Base-by-base conservation (phyloP, 1,139 yeast species). In the Taphrina flavorubra region DNA sequence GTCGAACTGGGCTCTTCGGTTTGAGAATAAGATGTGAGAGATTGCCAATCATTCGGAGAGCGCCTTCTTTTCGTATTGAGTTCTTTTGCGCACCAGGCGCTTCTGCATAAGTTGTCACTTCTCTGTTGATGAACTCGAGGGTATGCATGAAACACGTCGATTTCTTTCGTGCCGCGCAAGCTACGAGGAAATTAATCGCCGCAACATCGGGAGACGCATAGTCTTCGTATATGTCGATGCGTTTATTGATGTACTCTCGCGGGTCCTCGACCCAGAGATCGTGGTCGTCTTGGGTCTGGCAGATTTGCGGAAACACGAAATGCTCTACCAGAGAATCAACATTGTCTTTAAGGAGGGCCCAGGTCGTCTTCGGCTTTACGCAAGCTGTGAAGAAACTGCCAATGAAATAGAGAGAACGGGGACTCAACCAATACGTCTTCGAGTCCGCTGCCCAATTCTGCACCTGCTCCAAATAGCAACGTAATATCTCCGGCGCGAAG, bases 231-330 rank as follows among this genome's bases (percentile, higher is more conserved):
- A 87, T 66, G 76, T 91, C 96, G 75, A 91, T 83, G 70, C 87
- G 86, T 73, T 88, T 83, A 77, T 90, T 92, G 72, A 94, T 89
- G 76, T 92, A 94, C 77, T 92, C 97, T 70, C 86, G 89, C 6
- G 98, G 98, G 75, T 94, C 98, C 71, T 84, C 86, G 72, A 92
- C 97, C 79, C 90, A 92, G 46, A 86, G 79, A 72, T 90, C 96
- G 71, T 92, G 80, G 36, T 85, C 86, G 13, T 84, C 85, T 70
- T 89, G 89, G 25, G 84, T 82, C 11, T 96, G 92, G 72, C 90
- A 84, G 65, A 94, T 79, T 64, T 91, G 78, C 4, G 97, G 97
- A 79, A 84, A 92, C 13, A 92, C 83, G 71, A 94, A 87, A 74
- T 88, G 92, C 16, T 87, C 81, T 36, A 92, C 81, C 62, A 94